Evolutionary conservation across 768 basidiomycete species (phyloP), one percentile per base, ranked within the genome.

Genomic region (Galerina sulciceps): DNA sequence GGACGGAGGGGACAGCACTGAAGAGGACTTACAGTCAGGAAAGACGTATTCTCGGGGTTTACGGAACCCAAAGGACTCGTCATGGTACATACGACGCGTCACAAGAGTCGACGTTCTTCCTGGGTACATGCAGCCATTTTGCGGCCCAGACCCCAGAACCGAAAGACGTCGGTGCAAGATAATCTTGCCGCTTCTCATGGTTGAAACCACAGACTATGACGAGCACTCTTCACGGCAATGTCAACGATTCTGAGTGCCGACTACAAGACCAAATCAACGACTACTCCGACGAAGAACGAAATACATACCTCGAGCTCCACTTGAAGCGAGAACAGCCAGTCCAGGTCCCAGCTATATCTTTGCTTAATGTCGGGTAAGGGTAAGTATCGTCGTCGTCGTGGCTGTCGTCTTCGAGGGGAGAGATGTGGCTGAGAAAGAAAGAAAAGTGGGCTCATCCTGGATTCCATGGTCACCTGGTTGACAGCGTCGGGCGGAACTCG

Each of bases 21-120:
- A 22, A 20, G 43, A 41, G 26, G 0, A 79, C 88, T 63, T 71
- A 91, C 90, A 93, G 62, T 93, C 91, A 41, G 90, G 86, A 67
- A 91, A 79, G 1, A 75, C 73, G 65, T 88, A 89, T 66, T 79
- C 76, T 54, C 83, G 80, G 1, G 82, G 79, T 69, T 87, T 85
- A 37, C 91, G 79, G 66, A 87, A 92, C 1, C 91, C 91, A 68
- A 89, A 93, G 2, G 89, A 91, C 61, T 89, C 85, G 72, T 93
- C 91, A 60, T 92, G 90, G 73, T 93, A 93, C 44, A 22, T 41
- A 22, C 72, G 67, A 60, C 45, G 75, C 14, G 64, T 78, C 37
- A 10, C 49, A 15, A 40, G 49, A 6, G 22, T 23, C n/a, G 20
- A 38, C 20, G 35, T 9, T 10, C 36, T 22, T 11, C 49, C 37